phyloP scores from a whole-genome alignment of 805 yeast species.

The Wickerhamomyces chambardii region DNA sequence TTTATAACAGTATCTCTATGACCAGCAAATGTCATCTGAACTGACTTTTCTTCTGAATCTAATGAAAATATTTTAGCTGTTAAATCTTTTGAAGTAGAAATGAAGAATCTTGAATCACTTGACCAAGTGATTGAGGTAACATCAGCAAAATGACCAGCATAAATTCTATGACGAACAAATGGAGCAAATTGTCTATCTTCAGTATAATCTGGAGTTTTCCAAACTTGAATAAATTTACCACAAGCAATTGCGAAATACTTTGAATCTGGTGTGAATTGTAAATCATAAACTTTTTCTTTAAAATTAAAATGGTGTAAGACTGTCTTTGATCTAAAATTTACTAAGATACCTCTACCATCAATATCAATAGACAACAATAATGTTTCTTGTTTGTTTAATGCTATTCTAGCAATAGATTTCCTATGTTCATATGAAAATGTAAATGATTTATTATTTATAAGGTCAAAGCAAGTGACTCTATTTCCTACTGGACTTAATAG shows the following conservation, averaged over 20 bases:
- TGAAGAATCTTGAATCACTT: constrained; percentile 76
- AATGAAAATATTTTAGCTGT: constrained; percentile 82
- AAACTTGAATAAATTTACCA: constrained; percentile 78
- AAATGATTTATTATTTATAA: constrained; percentile 74
- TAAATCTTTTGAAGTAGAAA: constrained; percentile 84
- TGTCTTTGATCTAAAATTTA: constrained; percentile 72
- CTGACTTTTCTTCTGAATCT: constrained; percentile 57
- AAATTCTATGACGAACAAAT: constrained; percentile 80
- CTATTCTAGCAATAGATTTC: constrained; percentile 69
- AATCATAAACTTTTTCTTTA: constrained; percentile 63
- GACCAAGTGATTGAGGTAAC: constrained; percentile 82
- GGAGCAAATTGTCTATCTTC: constrained; percentile 96
- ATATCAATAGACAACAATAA: constrained; percentile 76
- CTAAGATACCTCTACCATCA: constrained; percentile 90
- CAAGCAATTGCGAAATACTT: constrained; percentile 77
- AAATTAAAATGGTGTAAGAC: constrained; percentile 94
- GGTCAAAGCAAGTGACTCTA: constrained; percentile 81
- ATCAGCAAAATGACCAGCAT: constrained; percentile 89
- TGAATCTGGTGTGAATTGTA: constrained; percentile 87
- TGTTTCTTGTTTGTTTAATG: constrained; percentile 76
- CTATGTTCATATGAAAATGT: constrained; percentile 93
- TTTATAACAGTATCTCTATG: constrained; percentile 83
- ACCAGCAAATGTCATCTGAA: constrained; percentile 83
- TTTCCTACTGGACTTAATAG: constrained; percentile 92
- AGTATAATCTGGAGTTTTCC: constrained; percentile 79